Percentiles rank a stretch among this genome's conserved stretches.
Conservation (phyloP, 805 yeast genomes). For the Candida hungchunana region DNA sequence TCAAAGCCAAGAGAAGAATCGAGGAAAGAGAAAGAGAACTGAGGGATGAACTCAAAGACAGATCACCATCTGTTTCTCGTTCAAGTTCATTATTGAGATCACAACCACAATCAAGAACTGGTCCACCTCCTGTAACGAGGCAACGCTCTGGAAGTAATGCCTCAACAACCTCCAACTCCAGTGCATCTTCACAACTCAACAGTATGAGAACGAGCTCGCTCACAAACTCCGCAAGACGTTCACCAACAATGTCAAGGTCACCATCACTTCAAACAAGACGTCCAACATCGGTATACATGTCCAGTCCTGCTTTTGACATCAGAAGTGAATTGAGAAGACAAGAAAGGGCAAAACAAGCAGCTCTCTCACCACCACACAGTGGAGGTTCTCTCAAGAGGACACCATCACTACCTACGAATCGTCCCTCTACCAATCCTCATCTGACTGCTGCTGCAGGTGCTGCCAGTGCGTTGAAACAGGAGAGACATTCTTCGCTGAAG, state of each 20-base stretch:
- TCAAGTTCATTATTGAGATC: constrained; percentile 10
- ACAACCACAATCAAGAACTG: too few relatives aligned
- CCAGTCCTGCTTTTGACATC: constrained; percentile 27
- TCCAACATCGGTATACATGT: constrained; percentile 21
- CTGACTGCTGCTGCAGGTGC: constrained; percentile 25
- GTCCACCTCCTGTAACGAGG: constrained; percentile 6
- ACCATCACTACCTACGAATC: constrained; percentile 12
- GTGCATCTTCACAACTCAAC: constrained; percentile 14
- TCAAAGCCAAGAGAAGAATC: constrained; percentile 11
- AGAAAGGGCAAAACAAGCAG: constrained; percentile 16
- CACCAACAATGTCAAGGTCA: constrained; percentile 20
- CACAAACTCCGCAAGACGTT: constrained; percentile 6
- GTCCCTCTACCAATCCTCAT: constrained; percentile 3
- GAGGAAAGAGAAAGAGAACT: constrained; percentile 20
- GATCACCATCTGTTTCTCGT: constrained; percentile 19
- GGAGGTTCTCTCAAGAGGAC: constrained; percentile 5
- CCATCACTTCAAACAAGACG: constrained; percentile 19
- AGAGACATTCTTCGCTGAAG: constrained; percentile 21
- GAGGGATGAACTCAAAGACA: constrained; percentile 16
- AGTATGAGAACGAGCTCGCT: constrained; percentile 10
- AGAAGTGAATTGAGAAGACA: constrained; percentile 26
- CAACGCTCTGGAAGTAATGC: constrained; percentile 21
- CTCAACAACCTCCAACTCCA: constrained; percentile 16
- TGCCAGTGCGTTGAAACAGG: constrained; percentile 17
- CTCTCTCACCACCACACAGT: not conserved